Evolutionary conservation across 306 rosid genomes (phyloP).

Genomic region (cucumber (Cucumis sativus)): DNA sequence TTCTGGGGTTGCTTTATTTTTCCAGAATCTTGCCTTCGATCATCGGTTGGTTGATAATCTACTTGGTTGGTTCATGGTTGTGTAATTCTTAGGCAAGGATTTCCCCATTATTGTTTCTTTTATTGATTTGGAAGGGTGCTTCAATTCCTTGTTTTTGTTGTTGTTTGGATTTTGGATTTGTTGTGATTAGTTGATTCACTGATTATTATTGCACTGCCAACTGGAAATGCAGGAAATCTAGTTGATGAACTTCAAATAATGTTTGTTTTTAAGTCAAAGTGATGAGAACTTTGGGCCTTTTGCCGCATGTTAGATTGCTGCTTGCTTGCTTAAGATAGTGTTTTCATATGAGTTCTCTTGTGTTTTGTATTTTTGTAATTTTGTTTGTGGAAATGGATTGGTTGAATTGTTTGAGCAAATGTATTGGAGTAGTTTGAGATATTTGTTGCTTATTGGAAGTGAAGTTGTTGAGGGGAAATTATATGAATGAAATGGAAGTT

Average conservation of each 20-base stretch:
- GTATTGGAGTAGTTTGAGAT: background rate
- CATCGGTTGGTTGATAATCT: background rate
- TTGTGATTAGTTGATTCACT: background rate
- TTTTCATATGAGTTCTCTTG: background rate
- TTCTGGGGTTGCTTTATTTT: background rate
- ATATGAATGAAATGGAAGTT: background rate
- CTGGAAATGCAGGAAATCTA: background rate
- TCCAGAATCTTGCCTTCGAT: constrained; percentile 3
- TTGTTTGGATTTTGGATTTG: background rate
- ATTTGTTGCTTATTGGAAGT: background rate
- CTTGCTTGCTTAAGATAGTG: background rate
- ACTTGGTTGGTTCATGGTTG: background rate
- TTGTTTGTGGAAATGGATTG: background rate
- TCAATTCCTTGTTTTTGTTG: background rate
- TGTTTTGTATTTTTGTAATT: background rate
- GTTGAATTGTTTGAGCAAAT: background rate
- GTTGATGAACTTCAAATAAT: background rate
- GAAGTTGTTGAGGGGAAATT: background rate
- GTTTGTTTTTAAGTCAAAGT: background rate
- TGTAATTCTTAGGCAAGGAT: background rate
- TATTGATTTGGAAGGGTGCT: too few species aligned
- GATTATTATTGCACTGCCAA: background rate
- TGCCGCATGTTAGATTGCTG: background rate
- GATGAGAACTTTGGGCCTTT: background rate
- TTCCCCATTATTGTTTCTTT: background rate